These are phyloP conservation scores for Croton setiger DNA, from an alignment of 441 rosid genomes.

Conservation along the genomic window DNA sequence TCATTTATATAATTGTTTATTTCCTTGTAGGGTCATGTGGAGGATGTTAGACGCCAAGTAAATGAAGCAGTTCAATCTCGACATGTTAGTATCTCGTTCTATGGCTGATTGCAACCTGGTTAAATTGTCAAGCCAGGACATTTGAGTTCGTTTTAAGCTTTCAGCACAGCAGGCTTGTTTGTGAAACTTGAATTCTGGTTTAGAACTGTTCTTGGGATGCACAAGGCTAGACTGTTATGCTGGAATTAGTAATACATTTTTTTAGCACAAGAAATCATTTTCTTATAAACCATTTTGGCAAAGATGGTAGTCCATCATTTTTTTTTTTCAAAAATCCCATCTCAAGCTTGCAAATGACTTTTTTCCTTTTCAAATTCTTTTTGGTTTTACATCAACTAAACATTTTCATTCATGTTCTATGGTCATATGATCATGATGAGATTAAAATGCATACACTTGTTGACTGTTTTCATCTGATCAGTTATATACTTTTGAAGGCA, in stretches of 20 bases:
- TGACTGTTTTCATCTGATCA: neutral
- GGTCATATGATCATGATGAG: neutral
- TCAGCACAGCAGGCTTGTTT: neutral
- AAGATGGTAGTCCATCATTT: neutral
- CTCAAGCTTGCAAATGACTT: neutral
- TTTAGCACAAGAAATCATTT: neutral
- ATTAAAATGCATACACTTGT: neutral
- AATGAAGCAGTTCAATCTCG: conserved; percentile 85
- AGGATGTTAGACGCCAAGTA: conserved; percentile 87
- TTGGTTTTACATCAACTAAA: neutral
- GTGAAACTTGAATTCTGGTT: conserved; percentile 6
- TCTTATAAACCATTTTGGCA: neutral
- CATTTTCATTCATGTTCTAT: neutral
- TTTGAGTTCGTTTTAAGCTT: conserved; percentile 3
- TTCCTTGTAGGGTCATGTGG: conserved; percentile 72
- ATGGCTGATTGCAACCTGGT: neutral
- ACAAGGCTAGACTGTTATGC: neutral
- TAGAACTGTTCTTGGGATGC: neutral
- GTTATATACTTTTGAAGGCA: conserved; percentile 1
- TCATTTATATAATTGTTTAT: conserved; percentile 10
- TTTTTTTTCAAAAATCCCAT: neutral
- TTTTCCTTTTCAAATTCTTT: neutral
- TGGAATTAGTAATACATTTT: neutral
- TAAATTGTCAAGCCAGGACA: neutral
- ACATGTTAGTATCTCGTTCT: conserved; percentile 48